Conservation (phyloP, 352 stramenopile genomes). For the Globisporangium emineosum region DNA sequence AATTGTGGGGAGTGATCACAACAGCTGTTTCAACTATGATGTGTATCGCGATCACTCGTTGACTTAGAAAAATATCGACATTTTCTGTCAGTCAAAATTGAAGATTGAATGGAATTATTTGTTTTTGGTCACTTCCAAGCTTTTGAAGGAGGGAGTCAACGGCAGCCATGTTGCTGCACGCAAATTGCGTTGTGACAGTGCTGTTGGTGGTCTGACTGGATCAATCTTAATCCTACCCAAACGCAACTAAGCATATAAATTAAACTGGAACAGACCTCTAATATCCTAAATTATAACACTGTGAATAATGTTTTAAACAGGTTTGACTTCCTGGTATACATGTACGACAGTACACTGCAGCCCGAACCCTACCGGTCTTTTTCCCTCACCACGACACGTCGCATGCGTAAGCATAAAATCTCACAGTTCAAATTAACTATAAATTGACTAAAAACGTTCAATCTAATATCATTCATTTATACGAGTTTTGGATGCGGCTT, state of each 20-base stretch:
- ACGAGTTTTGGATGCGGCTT: background rate
- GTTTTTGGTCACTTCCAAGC: background rate
- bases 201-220: too few relatives aligned
- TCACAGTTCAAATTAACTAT: background rate
- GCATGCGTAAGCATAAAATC: background rate
- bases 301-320: too few relatives aligned
- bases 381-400: background rate
- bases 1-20: background rate
- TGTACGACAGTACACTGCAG: background rate
- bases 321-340: too few relatives aligned
- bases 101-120: background rate
- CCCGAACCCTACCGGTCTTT: background rate
- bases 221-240: too few relatives aligned
- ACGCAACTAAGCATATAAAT: too few relatives aligned
- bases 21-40: background rate
- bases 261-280: too few relatives aligned
- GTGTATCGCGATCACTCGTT: slow-evolving; percentile 2
- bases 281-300: too few relatives aligned
- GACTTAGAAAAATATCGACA: background rate
- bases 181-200: too few relatives aligned
- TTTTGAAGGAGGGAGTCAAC: background rate
- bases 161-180: too few relatives aligned
- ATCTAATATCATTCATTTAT: background rate
- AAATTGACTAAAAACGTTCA: background rate
- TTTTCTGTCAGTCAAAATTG: background rate